Percentiles rank a stretch among this genome's conserved stretches.
Conservation (phyloP, 805 yeast genomes). For the Kluyveromyces siamensis region DNA sequence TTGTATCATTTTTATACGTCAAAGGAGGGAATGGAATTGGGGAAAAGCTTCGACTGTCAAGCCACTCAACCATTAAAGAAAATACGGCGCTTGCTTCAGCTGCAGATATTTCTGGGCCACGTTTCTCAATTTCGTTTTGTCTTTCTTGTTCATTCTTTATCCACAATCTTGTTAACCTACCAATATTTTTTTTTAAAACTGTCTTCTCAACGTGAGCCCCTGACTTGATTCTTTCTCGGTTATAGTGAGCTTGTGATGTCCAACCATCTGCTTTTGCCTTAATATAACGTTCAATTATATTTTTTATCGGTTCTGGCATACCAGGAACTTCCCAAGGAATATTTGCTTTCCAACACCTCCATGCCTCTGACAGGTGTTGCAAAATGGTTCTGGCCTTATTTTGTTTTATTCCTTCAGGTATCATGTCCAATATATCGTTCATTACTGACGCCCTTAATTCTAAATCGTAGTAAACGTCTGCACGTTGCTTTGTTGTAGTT, state of each 20-base stretch:
- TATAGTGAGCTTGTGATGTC: conserved; percentile 87
- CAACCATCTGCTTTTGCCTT: conserved; percentile 96
- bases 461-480: conserved; percentile 89
- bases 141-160: conserved; percentile 85
- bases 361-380: conserved; percentile 94
- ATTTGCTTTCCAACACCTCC: conserved; percentile 99
- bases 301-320: conserved; percentile 81
- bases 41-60: conserved; percentile 71
- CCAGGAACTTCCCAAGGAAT: conserved; percentile 98
- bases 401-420: conserved; percentile 88
- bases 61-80: conserved; percentile 85
- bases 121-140: conserved; percentile 66
- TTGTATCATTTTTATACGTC: conserved; percentile 88
- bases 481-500: conserved; percentile 89
- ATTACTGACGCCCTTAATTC: conserved; percentile 90
- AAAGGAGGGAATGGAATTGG: conserved; percentile 93
- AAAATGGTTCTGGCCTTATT: conserved; percentile 77
- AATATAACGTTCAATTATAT: conserved; percentile 79
- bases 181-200: conserved; percentile 86
- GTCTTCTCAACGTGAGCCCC: conserved; percentile 95
- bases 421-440: conserved; percentile 94
- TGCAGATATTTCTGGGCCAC: conserved; percentile 81
- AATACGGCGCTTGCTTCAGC: conserved; percentile 83
- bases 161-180: conserved; percentile 88
- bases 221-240: conserved; percentile 75